These are phyloP conservation scores for Aquilaria malaccensis DNA, from an alignment of 345 rosid species.

Conservation along the genomic window DNA sequence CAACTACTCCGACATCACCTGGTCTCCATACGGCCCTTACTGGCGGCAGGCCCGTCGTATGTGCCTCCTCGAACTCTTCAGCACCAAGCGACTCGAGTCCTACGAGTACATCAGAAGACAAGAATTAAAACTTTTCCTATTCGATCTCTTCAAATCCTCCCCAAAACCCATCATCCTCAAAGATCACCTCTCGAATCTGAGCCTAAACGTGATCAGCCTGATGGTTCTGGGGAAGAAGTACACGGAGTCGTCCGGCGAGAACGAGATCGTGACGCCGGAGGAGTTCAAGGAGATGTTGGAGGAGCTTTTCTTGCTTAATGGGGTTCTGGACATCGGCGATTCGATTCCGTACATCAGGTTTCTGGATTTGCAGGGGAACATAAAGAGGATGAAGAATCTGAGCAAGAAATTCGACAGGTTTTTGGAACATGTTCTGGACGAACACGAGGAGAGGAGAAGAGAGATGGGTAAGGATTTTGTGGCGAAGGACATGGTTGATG, in stretches of 20 bases:
- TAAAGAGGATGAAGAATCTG: conserved; percentile 55
- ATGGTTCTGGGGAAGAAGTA: conserved; percentile 64
- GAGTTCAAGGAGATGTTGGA: conserved; percentile 69
- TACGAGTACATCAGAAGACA: conserved; percentile 49
- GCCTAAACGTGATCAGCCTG: conserved; percentile 51
- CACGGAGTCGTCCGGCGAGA: conserved; percentile 18
- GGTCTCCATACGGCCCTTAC: conserved; percentile 64
- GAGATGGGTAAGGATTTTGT: conserved; percentile 24
- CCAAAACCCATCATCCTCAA: conserved; percentile 28
- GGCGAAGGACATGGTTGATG: conserved; percentile 62
- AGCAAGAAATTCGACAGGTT: conserved; percentile 51
- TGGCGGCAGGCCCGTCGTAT: conserved; percentile 64
- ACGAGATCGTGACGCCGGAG: conserved; percentile 36
- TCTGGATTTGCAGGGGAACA: conserved; percentile 62
- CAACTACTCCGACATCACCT: conserved; percentile 50
- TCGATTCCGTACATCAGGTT: conserved; percentile 56
- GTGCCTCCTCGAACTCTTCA: conserved; percentile 55
- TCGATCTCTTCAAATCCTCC: conserved; percentile 11
- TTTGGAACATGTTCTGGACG: conserved; percentile 54
- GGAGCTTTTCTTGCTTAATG: conserved; percentile 56
- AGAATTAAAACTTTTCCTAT: conserved; percentile 30
- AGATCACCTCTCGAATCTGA: conserved; percentile 33
- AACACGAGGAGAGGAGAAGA: conserved; percentile 40
- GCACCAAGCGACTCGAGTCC: conserved; percentile 50
- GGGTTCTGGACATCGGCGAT: conserved; percentile 58